Base-by-base conservation (phyloP, 2,329 filamentous ascomycete genomes). In the Sporothrix sp. region DNA sequence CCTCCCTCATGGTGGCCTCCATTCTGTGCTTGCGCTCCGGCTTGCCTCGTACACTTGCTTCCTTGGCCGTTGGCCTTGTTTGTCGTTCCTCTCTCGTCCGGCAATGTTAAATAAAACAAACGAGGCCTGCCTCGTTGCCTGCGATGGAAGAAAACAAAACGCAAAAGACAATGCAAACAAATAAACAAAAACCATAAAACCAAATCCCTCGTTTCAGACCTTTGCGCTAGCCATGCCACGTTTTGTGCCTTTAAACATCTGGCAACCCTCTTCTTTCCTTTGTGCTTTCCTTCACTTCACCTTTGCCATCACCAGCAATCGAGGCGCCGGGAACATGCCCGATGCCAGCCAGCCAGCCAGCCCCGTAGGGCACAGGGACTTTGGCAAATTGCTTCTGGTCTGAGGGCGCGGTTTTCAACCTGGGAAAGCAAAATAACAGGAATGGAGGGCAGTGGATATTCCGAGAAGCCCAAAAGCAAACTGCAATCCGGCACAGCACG, bases 11-110 rank as follows among this genome's bases (percentile, higher is more conserved):
- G n/a, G n/a, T n/a, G n/a, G n/a, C n/a, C n/a, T n/a, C n/a, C 25
- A 28, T 28, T 5, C 16, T 44, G 28, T 43, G 37, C 20, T 42
- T 42, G 20, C n/a, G 37, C 16, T 39, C 39, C 39, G 38, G 39
- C 33, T 50, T 50, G 39, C 33, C 48, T 50, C 38, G 39, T 44
- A 44, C 48, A 44, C 48, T 50, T 50, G 48, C 25, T 32, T 48
- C 27, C 28, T 38, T 21, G 45, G 18, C 45, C 16, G 20, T 48
- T 47, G 44, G 45, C 45, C 23, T 8, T 16, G 25, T 40, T 35
- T 21, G 18, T 42, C 16, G n/a, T 38, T 21, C 9, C 28, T 39
- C 46, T 42, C 27, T 30, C 37, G 20, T 7, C 20, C 42, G 43
- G 14, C 30, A 14, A 20, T 18, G 28, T 30, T 35, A 45, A 18